phyloP scores from a whole-genome alignment of 2,329 filamentous ascomycete species.

The Hypoxylon sp. region DNA sequence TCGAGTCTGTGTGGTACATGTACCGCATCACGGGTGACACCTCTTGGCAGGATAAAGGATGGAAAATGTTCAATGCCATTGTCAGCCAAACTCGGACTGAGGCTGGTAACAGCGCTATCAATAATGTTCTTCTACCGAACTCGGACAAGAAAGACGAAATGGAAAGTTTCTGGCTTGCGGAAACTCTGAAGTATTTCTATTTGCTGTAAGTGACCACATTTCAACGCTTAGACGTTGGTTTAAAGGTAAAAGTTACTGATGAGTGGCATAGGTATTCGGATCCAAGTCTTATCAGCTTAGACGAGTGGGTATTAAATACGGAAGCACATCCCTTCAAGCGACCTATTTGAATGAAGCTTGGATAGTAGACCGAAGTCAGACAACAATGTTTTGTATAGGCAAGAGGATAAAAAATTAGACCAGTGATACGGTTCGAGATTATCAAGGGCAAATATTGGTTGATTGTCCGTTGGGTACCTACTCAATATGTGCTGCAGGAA shows the following conservation, averaged over 20 bases:
- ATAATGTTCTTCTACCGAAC: conserved; percentile 68
- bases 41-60: conserved; percentile 83
- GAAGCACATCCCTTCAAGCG: conserved; percentile 57
- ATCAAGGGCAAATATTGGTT: conserved; percentile 6
- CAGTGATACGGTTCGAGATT: conserved; percentile 3
- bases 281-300: conserved; percentile 72
- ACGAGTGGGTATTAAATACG: conserved; percentile 74
- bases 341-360: conserved; percentile 41
- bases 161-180: conserved; percentile 92
- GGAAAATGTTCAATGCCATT: conserved; percentile 86
- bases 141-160: conserved; percentile 72
- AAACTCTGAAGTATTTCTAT: conserved; percentile 95
- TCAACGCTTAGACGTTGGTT: not conserved
- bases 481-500: conserved; percentile 16
- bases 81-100: conserved; percentile 75
- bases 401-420: not conserved
- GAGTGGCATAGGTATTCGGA: conserved; percentile 57
- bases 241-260: conserved; percentile 16
- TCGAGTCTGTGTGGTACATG: conserved; percentile 91
- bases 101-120: conserved; percentile 78
- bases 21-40: conserved; percentile 89
- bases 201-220: conserved; percentile 74
- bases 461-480: conserved; percentile 6
- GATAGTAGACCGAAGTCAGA: conserved; percentile 1
- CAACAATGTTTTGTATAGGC: conserved; percentile 29